Base-by-base conservation (phyloP, 2,329 filamentous ascomycete genomes). In the Ophiocordyceps australis region DNA sequence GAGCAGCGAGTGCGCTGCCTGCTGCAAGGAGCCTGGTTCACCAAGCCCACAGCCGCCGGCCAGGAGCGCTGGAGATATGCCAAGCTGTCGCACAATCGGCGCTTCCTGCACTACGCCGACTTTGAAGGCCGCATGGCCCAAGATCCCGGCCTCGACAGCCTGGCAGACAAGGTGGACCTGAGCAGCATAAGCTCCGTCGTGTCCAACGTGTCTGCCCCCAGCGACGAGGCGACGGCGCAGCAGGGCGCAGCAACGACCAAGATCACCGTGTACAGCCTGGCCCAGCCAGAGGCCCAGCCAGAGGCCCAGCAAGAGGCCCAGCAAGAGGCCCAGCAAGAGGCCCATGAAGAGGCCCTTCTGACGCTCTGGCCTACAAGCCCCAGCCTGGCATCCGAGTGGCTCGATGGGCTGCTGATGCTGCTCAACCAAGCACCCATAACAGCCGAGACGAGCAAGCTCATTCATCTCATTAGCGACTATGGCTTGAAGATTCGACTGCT, bases 361-460 rank as follows among this genome's bases (percentile, higher is more conserved):
- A 80, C 75, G n/a, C 62, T 98, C 27, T 74, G 82, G 47, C 85
- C 86, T 5, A 58, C 72, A 31, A 79, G 72, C 30, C 77, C 89
- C 44, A 80, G 72, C 35, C 57, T 89, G 24, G 89, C 89, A 8
- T 91, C 83, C 1, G 89, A 98, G 52, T 98, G 89, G 89, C 63
- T 98, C 5, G 89, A 98, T 46, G 89, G 89, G 1, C 55, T 98
- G 35, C 62, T 95, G 29, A 92, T 98, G 83, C 61, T 98, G 28
- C 63, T 98, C 14, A 83, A 91, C 43, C 89, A 98, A 50, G 72
- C 85, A 31, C 89, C 89, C 13, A 94, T 98, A 45, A 98, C 89
- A n/a, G 71, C 83, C 3, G 86, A 95, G 53, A 95, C 89, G 19
- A 86, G 77, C 45, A 91, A 89, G 49, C 57, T 95, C 33, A 75